Base-by-base conservation (phyloP, 1,284 basidiomycete genomes). In the Leccinum subfulvum region DNA sequence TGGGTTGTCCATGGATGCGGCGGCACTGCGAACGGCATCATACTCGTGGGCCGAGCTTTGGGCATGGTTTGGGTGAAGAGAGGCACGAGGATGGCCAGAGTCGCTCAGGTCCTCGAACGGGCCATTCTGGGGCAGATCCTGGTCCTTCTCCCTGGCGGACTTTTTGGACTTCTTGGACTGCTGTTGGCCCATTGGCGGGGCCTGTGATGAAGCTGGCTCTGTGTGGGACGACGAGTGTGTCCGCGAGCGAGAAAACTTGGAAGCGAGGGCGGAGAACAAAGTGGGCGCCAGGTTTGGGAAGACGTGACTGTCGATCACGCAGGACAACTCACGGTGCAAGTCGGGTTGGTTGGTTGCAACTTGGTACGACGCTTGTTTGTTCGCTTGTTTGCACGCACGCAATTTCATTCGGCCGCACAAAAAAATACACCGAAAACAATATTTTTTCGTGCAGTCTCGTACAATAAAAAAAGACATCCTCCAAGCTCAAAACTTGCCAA, bases 401-500 rank as follows among this genome's bases (percentile, higher is more conserved):
- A 73, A 30, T 9, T 51, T 57, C 51, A 70, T 76, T 77, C 72
- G 70, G 70, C 39, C 68, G 67, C 68, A 71, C 68, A 68, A 68
- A 73, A 73, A 74, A 73, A 74, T 67, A 68, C 69, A 69, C 30
- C 18, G 7, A 21, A 21, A 21, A 47, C 11, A 52, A 53, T 30
- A 30, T 30, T 30, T 16, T 28, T 28, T 18, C 63, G 70, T 68
- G 75, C 66, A 67, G 62, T 63, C 66, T 66, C 64, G 37, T 71
- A 70, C 66, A 61, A 61, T 62, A 64, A 63, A 54, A 58, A 37
- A 58, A 37, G 35, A 37, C 35, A 16, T 49, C 65, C 66, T 68
- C 72, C 76, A 58, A 58, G 61, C 69, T 74, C 85, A 98, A 87
- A 97, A 98, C 88, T 96, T 97, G 81, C 87, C 87, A 82, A 98